Conservation (phyloP, 2,329 filamentous ascomycete species). For the Epichloe bromicola region DNA sequence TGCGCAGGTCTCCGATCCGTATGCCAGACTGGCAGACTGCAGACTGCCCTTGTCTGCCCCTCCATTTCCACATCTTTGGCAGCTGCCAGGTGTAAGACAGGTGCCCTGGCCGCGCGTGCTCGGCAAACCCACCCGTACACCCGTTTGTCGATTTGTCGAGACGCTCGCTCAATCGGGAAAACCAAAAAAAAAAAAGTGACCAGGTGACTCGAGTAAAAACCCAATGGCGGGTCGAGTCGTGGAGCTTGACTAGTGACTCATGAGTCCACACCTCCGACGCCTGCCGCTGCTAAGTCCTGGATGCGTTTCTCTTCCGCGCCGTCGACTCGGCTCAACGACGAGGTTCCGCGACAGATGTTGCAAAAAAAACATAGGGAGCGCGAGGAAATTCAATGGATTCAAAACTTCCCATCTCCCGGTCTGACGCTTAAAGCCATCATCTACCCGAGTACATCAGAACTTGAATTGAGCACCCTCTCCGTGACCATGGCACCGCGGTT, state of each 20-base stretch:
- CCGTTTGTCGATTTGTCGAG: too few species aligned
- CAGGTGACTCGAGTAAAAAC: slow-evolving; percentile 2
- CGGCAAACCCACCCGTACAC: slow-evolving; percentile 1
- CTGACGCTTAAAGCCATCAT: too few species aligned
- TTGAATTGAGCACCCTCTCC: too few species aligned
- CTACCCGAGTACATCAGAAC: too few species aligned
- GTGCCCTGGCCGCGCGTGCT: neutral
- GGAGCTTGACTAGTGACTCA: neutral
- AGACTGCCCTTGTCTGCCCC: neutral
- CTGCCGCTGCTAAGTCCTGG: neutral
- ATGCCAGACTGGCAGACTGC: too few species aligned
- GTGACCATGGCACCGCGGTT: too few species aligned
- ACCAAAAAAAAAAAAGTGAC: neutral
- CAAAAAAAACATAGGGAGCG: too few species aligned
- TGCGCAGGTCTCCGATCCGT: neutral
- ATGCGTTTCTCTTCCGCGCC: too few species aligned
- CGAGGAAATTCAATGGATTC: too few species aligned
- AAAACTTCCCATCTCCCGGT: too few species aligned
- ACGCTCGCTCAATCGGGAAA: neutral
- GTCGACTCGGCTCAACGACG: too few species aligned
- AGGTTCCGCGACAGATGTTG: too few species aligned
- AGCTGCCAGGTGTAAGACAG: neutral
- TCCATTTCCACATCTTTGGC: neutral
- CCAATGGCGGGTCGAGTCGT: neutral
- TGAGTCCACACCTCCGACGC: neutral